These are phyloP conservation scores for Pythium diclinum DNA, from an alignment of 352 stramenopile genomes.

Conservation along the genomic window DNA sequence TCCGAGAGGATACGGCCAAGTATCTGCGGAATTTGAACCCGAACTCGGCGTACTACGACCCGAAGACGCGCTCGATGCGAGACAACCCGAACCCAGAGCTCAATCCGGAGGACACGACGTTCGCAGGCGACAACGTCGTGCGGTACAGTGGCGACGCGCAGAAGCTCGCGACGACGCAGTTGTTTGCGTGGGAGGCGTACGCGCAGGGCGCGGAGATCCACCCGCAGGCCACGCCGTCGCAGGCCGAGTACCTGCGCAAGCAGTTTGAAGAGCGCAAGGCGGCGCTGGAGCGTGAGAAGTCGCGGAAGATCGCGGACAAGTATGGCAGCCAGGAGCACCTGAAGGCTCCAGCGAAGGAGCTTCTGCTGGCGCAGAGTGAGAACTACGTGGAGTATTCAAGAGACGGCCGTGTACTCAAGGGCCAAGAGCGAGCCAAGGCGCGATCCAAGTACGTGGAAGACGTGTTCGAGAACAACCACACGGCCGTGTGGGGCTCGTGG, in stretches of 20 bases:
- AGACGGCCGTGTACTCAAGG: conserved; percentile 90
- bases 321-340: conserved; percentile 95
- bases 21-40: conserved; percentile 98
- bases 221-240: conserved; percentile 94
- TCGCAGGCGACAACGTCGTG: conserved; percentile 96
- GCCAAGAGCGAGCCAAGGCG: conserved; percentile 69
- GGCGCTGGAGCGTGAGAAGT: conserved; percentile 65
- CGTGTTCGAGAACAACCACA: conserved; percentile 95
- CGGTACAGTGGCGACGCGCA: conserved; percentile 91
- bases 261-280: conserved; percentile 86
- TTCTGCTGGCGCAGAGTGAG: conserved; percentile 87
- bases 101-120: conserved; percentile 91
- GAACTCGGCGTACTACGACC: conserved; percentile 99
- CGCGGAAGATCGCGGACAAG: conserved; percentile 89
- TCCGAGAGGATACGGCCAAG: conserved; percentile 99
- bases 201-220: conserved; percentile 92
- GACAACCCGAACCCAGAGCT: conserved; percentile 97
- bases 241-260: conserved; percentile 95
- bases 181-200: conserved; percentile 95
- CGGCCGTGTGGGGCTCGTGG: conserved; percentile 96
- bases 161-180: conserved; percentile 91
- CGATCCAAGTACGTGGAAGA: conserved; percentile 99
- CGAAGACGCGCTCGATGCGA: conserved; percentile 97
- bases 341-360: conserved; percentile 73
- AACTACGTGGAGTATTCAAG: conserved; percentile 92